A percentile compares a stretch with the other conserved stretches of the same genome.
These are phyloP conservation scores for Rosa lucieae DNA, from an alignment of 306 rosid species.

Conservation along the genomic window DNA sequence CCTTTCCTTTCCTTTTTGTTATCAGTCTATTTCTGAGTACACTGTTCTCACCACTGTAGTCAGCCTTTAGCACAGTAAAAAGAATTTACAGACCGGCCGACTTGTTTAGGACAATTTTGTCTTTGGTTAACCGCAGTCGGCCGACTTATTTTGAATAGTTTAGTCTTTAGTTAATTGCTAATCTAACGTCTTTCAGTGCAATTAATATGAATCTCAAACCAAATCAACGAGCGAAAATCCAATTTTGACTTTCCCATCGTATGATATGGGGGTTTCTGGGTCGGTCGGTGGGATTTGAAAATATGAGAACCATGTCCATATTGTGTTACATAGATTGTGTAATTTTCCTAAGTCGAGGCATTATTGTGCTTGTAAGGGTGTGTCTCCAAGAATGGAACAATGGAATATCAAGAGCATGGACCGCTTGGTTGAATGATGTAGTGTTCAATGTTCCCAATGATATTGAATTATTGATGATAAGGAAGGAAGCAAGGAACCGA, in stretches of 20 bases:
- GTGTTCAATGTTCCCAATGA: conserved; percentile 11
- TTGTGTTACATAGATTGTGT: neutral
- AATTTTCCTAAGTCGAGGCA: neutral
- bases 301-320: neutral
- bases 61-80: neutral
- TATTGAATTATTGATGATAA: conserved; percentile 6
- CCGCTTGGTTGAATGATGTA: neutral
- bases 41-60: neutral
- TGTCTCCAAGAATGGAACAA: conserved; percentile 34
- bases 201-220: neutral
- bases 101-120: neutral
- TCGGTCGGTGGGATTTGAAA: neutral
- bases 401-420: conserved; percentile 29
- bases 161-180: neutral
- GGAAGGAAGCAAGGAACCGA: conserved; percentile 20
- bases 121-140: neutral
- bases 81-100: neutral
- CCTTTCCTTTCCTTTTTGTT: neutral
- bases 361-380: neutral
- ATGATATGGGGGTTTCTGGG: neutral
- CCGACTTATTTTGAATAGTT: neutral
- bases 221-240: neutral
- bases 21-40: neutral
- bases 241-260: neutral
- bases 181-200: neutral